A percentile compares a stretch with the other conserved stretches of the same genome.
Conservation (phyloP, 495 filamentous ascomycete species). For the Aspergillus nidulans region DNA sequence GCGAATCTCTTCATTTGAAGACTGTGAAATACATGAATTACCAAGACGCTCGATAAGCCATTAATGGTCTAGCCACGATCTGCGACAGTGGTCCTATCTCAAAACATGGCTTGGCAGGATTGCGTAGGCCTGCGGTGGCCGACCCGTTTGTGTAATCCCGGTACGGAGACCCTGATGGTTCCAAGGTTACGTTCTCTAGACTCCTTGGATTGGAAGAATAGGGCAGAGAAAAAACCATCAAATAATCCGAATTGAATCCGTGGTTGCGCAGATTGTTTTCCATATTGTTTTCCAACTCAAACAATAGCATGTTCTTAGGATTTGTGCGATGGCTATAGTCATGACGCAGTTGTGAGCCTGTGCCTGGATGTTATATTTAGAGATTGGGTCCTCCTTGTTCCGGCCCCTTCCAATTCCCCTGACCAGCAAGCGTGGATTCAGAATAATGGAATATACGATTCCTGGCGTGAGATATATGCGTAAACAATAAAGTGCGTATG, state of each 20-base stretch:
- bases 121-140: constrained; percentile 16
- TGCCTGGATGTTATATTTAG: background rate
- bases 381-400: background rate
- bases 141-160: constrained; percentile 7
- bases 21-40: background rate
- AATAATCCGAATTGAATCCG: background rate
- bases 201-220: too few species aligned
- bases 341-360: background rate
- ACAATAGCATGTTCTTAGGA: too few species aligned
- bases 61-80: constrained; percentile 23
- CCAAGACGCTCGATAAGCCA: constrained; percentile 4
- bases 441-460: background rate
- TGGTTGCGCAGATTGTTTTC: too few species aligned
- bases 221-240: too few species aligned
- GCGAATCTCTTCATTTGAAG: constrained; percentile 8
- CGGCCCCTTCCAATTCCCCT: background rate
- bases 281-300: background rate
- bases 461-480: background rate
- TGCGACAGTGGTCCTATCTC: constrained; percentile 21
- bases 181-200: too few species aligned
- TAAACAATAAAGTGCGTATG: background rate
- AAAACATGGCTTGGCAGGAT: constrained; percentile 15
- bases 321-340: too few species aligned
- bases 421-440: background rate
- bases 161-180: too few species aligned